Evolutionary conservation across 1,284 basidiomycete species (phyloP).

Genomic region (Veloporphyrellus conicus): DNA sequence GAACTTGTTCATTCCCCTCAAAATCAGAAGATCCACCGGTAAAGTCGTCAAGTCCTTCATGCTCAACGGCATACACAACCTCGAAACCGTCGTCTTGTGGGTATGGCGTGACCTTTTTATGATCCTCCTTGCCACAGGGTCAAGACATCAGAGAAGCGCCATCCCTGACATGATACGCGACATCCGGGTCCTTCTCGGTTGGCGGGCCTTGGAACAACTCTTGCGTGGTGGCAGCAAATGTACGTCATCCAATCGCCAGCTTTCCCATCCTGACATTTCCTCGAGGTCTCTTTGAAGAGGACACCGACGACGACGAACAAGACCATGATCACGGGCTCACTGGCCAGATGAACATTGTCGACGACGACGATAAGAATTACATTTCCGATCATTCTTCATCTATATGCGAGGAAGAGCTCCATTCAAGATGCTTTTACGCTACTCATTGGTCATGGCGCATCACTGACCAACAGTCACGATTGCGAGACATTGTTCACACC

Average conservation of each 20-base stretch:
- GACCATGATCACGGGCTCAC: slow-evolving; percentile 6
- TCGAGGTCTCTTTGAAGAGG: slow-evolving; percentile 21
- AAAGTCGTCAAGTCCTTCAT: slow-evolving; percentile 48
- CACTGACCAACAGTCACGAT: slow-evolving; percentile 36
- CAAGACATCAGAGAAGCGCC: slow-evolving; percentile 32
- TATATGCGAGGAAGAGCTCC: slow-evolving; percentile 23
- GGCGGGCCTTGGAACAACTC: slow-evolving; percentile 48
- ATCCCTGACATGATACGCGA: slow-evolving; percentile 55
- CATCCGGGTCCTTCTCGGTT: slow-evolving; percentile 47
- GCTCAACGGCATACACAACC: slow-evolving; percentile 45
- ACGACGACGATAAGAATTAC: slow-evolving; percentile 30
- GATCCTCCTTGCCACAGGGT: slow-evolving; percentile 44
- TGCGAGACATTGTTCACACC: slow-evolving; percentile 44
- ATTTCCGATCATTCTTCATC: slow-evolving; percentile 27
- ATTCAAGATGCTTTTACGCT: slow-evolving; percentile 38
- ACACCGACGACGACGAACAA: slow-evolving; percentile 31
- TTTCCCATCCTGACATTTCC: slow-evolving; percentile 5
- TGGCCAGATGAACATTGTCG: slow-evolving; percentile 8
- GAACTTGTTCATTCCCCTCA: slow-evolving; percentile 45
- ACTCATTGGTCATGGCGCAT: slow-evolving; percentile 49
- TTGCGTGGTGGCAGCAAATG: slow-evolving; percentile 48
- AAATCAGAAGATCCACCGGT: slow-evolving; percentile 41
- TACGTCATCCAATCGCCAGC: slow-evolving; percentile 20
- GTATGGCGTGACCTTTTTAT: slow-evolving; percentile 66
- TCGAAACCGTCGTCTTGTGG: slow-evolving; percentile 53